Percentiles rank a stretch among this genome's conserved stretches.
These are phyloP conservation scores for Fraxinus xanthoxyloides DNA, from an alignment of 305 asterid species.

Conservation along the genomic window DNA sequence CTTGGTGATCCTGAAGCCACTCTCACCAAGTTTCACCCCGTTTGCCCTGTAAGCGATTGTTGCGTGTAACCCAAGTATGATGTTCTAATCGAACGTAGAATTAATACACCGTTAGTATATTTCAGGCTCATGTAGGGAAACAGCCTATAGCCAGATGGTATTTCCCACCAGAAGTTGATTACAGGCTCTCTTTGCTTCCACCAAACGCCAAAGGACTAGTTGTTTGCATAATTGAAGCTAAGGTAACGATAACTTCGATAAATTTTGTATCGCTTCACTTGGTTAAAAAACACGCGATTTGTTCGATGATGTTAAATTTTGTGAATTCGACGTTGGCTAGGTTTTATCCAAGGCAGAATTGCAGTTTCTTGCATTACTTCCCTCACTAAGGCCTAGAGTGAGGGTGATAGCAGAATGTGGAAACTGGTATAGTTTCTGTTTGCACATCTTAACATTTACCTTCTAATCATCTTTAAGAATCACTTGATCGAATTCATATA, in stretches of 20 bases:
- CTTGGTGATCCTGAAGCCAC: constrained; percentile 89
- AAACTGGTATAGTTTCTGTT: no score
- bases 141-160: constrained; percentile 93
- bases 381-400: constrained; percentile 68
- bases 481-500: background rate
- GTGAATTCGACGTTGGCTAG: constrained; percentile 31
- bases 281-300: background rate
- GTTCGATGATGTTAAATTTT: background rate
- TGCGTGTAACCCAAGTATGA: background rate
- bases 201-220: constrained; percentile 71
- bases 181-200: constrained; percentile 76
- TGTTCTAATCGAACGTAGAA: background rate
- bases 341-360: constrained; percentile 77
- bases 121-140: constrained; percentile 83
- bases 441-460: background rate
- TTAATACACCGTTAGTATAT: background rate
- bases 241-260: constrained; percentile 33
- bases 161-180: constrained; percentile 88
- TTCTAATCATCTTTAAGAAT: background rate
- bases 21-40: constrained; percentile 80
- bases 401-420: constrained; percentile 83
- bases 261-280: background rate
- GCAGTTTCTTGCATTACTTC: constrained; percentile 81
- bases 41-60: constrained; percentile 60
- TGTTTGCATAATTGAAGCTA: constrained; percentile 81